These are phyloP conservation scores for Polyporus tsugae DNA, from an alignment of 1,284 basidiomycete species.

Conservation along the genomic window DNA sequence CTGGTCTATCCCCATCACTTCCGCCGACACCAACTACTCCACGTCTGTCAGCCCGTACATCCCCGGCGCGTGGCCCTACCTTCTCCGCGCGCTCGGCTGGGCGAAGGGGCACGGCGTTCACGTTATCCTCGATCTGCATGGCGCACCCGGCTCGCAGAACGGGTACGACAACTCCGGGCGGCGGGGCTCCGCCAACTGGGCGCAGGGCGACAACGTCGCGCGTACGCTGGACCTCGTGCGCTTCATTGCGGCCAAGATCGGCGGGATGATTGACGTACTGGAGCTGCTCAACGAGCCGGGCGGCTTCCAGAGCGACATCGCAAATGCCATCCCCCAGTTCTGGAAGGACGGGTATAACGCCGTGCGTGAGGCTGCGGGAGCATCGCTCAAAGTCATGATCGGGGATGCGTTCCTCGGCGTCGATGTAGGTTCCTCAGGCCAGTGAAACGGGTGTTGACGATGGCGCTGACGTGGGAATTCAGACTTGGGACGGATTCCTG, in stretches of 20 bases:
- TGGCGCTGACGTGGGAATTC: neutral
- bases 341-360: constrained; percentile 65
- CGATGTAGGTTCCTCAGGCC: constrained; percentile 44
- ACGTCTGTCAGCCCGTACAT: constrained; percentile 65
- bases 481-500: constrained; percentile 73
- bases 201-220: constrained; percentile 62
- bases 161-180: constrained; percentile 89
- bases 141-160: constrained; percentile 76
- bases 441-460: neutral
- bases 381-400: constrained; percentile 68
- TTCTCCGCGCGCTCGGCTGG: constrained; percentile 72
- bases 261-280: constrained; percentile 63
- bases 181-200: constrained; percentile 71
- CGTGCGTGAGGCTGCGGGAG: constrained; percentile 56
- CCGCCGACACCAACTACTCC: constrained; percentile 57
- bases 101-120: constrained; percentile 63
- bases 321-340: constrained; percentile 54
- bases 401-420: constrained; percentile 79
- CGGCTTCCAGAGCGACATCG: constrained; percentile 57
- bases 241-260: constrained; percentile 63
- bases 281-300: constrained; percentile 75
- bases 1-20: constrained; percentile 75
- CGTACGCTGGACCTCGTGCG: constrained; percentile 72
- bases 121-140: constrained; percentile 78
- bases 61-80: constrained; percentile 73